Percentiles rank a stretch among this genome's conserved stretches.
phyloP scores from a whole-genome alignment of 2,329 filamentous ascomycete species.

The Emergomyces pasteurianus region DNA sequence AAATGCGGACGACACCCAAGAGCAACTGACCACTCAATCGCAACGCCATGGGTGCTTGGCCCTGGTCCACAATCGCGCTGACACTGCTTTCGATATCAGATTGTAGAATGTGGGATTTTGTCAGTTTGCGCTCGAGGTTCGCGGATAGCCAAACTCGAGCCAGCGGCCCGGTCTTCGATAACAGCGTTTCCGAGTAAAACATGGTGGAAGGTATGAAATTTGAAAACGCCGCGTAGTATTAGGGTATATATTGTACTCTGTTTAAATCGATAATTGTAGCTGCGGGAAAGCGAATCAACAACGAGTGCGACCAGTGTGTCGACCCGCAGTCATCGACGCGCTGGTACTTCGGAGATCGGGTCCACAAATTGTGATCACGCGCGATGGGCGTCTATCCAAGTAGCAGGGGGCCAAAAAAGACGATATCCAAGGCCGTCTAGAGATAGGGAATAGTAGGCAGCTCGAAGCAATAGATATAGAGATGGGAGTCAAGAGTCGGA shows the following conservation, averaged over 20 bases:
- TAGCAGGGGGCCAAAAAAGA: neutral
- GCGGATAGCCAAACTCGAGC: slow-evolving; percentile 96
- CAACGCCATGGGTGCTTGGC: slow-evolving; percentile 87
- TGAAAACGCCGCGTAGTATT: neutral
- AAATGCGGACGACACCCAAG: slow-evolving; percentile 92
- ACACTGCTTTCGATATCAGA: slow-evolving; percentile 93
- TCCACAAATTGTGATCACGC: neutral
- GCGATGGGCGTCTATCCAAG: neutral
- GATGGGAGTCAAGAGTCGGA: neutral
- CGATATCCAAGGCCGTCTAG: neutral
- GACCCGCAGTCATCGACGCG: slow-evolving; percentile 4
- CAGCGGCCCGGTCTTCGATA: slow-evolving; percentile 93
- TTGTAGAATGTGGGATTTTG: slow-evolving; percentile 89
- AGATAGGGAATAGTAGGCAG: neutral
- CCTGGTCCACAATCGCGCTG: slow-evolving; percentile 83
- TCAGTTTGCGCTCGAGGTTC: slow-evolving; percentile 96
- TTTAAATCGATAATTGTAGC: neutral
- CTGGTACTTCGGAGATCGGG: neutral
- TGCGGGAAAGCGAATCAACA: neutral
- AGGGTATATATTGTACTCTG: neutral
- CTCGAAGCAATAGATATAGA: neutral
- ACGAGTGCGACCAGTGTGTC: slow-evolving; percentile 1
- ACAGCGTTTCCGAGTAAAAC: slow-evolving; percentile 95
- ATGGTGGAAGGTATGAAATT: slow-evolving; percentile 39
- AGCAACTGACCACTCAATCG: slow-evolving; percentile 88